Evolutionary conservation across 2,329 filamentous ascomycete species (phyloP), one percentile per base, ranked within the genome.

Genomic region (Ophiostoma triangulosporum): DNA sequence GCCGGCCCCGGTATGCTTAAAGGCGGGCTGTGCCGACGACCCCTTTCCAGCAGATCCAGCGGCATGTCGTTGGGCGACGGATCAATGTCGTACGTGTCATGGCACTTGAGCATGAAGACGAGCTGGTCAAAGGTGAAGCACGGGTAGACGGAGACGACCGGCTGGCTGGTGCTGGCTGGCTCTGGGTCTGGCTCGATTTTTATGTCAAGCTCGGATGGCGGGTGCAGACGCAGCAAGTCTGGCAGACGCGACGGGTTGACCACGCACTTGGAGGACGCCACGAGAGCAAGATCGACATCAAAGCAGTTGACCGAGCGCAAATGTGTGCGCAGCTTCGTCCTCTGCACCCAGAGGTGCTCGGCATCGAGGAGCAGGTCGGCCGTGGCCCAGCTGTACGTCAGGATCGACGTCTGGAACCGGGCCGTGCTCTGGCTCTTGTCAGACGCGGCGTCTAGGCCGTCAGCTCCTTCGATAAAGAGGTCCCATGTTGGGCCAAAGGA

Each of bases 401-500:
- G 43, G 2, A 61, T 46, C 15, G 43, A 29, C 7, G 43, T 46
- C 26, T 46, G 43, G 24, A 43, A 43, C 7, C 20, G 17, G 20
- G 38, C 45, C 3, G 40, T 32, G 6, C 24, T 32, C 48, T 56
- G 17, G 4, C 17, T 22, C 4, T 31, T 27, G 8, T 36, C 33
- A 15, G n/a, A n/a, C n/a, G n/a, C n/a, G n/a, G n/a, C n/a, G n/a
- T n/a, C n/a, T n/a, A n/a, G n/a, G 15, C 51, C 38, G 12, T 12
- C 5, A 27, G 50, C 71, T 72, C 62, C 64, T 4, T 66, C 67
- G 50, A 65, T 66, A 61, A 63, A 66, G 4, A 59, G 40, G 8
- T 68, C 64, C 71, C 71, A 74, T 0, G 67, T 70, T 6, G 64
- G 65, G 4, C 53, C 64, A 57, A 74, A 74, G 0, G 67, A 69